These are phyloP conservation scores for Penicillium sp. DNA, from an alignment of 2,329 filamentous ascomycete species.

Conservation along the genomic window DNA sequence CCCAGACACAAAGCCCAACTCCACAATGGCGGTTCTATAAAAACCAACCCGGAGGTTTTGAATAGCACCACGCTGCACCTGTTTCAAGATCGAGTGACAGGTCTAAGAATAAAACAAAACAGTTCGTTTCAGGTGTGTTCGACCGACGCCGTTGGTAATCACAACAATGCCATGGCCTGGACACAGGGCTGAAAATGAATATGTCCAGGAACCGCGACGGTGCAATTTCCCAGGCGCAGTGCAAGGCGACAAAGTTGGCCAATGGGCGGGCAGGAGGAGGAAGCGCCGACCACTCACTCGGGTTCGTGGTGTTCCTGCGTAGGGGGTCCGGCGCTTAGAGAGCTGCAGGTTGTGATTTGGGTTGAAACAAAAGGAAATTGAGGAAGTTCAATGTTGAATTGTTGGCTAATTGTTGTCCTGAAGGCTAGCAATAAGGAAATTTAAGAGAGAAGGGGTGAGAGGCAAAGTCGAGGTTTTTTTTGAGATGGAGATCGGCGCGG, in stretches of 20 bases:
- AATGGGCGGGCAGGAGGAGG: slow-evolving; percentile 16
- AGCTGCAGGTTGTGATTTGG: neutral
- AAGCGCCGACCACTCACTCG: slow-evolving; percentile 19
- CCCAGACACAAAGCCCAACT: slow-evolving; percentile 9
- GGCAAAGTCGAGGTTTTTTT: slow-evolving; percentile 16
- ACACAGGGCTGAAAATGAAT: slow-evolving; percentile 5
- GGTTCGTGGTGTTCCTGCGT: slow-evolving; percentile 14
- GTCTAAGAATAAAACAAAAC: slow-evolving; percentile 23
- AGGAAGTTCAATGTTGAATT: too few relatives aligned
- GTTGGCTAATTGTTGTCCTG: neutral
- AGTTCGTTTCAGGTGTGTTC: slow-evolving; percentile 19
- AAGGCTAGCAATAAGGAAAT: neutral
- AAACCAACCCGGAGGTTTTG: slow-evolving; percentile 10
- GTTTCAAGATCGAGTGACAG: slow-evolving; percentile 25
- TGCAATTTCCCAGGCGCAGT: slow-evolving; percentile 16
- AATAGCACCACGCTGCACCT: slow-evolving; percentile 12
- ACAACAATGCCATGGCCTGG: slow-evolving; percentile 16
- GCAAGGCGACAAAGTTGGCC: slow-evolving; percentile 19
- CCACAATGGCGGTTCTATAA: slow-evolving; percentile 23
- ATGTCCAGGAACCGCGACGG: slow-evolving; percentile 21
- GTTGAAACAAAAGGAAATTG: neutral
- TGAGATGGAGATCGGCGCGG: slow-evolving; percentile 21
- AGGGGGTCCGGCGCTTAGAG: slow-evolving; percentile 17
- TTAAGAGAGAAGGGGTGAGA: neutral
- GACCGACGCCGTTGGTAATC: slow-evolving; percentile 4